A percentile compares a stretch with the other conserved stretches of the same genome.
These are phyloP conservation scores for Oehlia diaphana DNA, from an alignment of 192 early-diverging fungal species.

Conservation along the genomic window DNA sequence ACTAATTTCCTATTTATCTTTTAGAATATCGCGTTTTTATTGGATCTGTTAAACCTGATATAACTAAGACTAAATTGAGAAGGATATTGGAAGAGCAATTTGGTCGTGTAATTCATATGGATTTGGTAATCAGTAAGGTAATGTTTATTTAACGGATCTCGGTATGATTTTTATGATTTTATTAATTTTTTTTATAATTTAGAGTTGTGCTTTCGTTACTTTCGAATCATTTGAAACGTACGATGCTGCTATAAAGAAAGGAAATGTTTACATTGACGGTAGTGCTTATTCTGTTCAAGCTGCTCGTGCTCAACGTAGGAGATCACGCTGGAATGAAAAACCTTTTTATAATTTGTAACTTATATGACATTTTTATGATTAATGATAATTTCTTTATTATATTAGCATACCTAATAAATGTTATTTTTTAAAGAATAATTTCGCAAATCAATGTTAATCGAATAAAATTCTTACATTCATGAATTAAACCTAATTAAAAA, in stretches of 20 bases:
- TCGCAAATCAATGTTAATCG: too few relatives aligned
- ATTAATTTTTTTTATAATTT: background rate
- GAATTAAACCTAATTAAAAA: too few relatives aligned
- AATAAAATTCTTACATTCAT: too few relatives aligned
- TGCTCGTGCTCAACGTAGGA: background rate
- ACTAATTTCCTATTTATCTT: background rate
- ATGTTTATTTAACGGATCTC: background rate
- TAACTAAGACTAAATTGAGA: background rate
- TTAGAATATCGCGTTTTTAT: background rate
- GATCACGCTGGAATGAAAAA: background rate
- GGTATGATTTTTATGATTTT: too few relatives aligned
- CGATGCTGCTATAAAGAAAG: background rate
- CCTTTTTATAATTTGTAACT: too few relatives aligned
- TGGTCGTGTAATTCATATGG: background rate
- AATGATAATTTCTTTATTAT: too few relatives aligned
- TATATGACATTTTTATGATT: too few relatives aligned
- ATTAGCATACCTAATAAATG: too few relatives aligned
- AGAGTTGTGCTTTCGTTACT: background rate
- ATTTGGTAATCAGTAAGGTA: constrained; percentile 1
- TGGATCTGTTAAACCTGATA: background rate
- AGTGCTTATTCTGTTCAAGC: background rate
- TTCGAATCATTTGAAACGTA: background rate
- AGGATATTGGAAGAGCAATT: background rate
- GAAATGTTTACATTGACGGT: background rate
- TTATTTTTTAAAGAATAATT: too few relatives aligned